Percentiles rank a stretch among this genome's conserved stretches.
These are phyloP conservation scores for Coffea humblotiana DNA, from an alignment of 305 asterid genomes.

Conservation along the genomic window DNA sequence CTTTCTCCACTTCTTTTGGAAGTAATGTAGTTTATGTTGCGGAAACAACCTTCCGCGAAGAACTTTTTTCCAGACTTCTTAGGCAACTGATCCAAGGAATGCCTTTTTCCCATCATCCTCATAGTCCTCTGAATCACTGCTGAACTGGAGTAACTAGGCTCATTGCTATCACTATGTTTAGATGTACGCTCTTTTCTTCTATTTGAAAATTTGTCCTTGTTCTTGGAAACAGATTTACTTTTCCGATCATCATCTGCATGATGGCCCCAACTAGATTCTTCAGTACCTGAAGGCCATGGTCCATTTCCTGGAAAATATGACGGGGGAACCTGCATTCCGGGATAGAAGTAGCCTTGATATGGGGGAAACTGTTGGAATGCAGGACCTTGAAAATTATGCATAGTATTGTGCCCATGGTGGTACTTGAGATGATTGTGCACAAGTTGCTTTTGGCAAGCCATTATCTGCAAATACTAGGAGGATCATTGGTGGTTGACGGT, in stretches of 20 bases:
- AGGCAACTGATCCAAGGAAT: constrained; percentile 17
- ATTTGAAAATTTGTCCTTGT: constrained; percentile 16
- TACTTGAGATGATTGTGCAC: constrained; percentile 45
- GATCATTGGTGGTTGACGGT: neutral
- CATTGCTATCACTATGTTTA: constrained; percentile 9
- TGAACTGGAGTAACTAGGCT: constrained; percentile 15
- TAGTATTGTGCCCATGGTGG: constrained; percentile 59
- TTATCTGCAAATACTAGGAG: constrained; percentile 33
- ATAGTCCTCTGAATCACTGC: constrained; percentile 20
- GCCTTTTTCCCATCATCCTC: constrained; percentile 21
- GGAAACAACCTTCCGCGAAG: constrained; percentile 73
- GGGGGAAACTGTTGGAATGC: constrained; percentile 52
- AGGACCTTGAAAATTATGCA: constrained; percentile 63
- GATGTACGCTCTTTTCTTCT: constrained; percentile 4
- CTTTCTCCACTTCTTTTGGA: constrained; percentile 47
- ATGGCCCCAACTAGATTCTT: constrained; percentile 11
- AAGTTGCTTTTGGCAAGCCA: constrained; percentile 37
- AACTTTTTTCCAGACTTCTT: constrained; percentile 27
- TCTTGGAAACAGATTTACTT: constrained; percentile 7
- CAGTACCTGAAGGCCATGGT: constrained; percentile 22
- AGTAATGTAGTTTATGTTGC: constrained; percentile 79
- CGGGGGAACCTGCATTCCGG: constrained; percentile 57
- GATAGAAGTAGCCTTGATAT: constrained; percentile 54
- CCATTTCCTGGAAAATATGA: constrained; percentile 46
- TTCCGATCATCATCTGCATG: constrained; percentile 15